Base-by-base conservation (phyloP, 148 eudicot species). In the Arctostaphylos glauca region DNA sequence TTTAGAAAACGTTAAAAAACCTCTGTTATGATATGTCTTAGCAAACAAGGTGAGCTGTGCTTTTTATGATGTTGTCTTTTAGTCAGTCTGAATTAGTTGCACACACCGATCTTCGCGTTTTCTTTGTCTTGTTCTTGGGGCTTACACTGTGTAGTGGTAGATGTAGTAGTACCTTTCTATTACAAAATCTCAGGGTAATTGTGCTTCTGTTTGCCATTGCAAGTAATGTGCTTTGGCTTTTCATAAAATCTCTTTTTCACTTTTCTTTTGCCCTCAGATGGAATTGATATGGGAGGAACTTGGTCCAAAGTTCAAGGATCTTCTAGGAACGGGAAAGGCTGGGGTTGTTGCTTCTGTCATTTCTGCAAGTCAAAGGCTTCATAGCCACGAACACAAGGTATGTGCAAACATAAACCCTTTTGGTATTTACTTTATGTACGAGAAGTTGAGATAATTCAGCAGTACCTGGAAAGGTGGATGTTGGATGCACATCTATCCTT, bases 261-360 rank as follows among this genome's bases (percentile, higher is more conserved):
- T 80, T 81, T 79, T 58, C 82, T 83, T 81, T 81, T 79, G 48
- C 83, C 8, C 70, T 85, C 84, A 96, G 99, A 88, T 96, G 83
- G 91, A 92, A 78, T 84, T 83, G 50, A 89, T 96, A 49, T 93
- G 87, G 86, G 94, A 87, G 87, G 97, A 96, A 83, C 94, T 96
- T 83, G 94, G 93, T 56, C 73, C 92, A 41, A 91, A 86, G 86
- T 88, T 96, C 84, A 88, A 88, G 89, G 88, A 93, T 84, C 97
- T 96, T 59, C 84, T 96, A 77, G 92, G 85, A 64, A 81, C 80
- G 84, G 98, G 95, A 82, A 90, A 81, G 84, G 71, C 94, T 73
- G 99, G 99, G 52, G 99, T 96, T 87, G 88, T 94, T 83, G 98
- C 97, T 75, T 95, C 95, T 80, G 76, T 96, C 58, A 73, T 96